Evolutionary conservation across 2,329 filamentous ascomycete genomes (phyloP).

Genomic region (Ophiocordyceps australis): DNA sequence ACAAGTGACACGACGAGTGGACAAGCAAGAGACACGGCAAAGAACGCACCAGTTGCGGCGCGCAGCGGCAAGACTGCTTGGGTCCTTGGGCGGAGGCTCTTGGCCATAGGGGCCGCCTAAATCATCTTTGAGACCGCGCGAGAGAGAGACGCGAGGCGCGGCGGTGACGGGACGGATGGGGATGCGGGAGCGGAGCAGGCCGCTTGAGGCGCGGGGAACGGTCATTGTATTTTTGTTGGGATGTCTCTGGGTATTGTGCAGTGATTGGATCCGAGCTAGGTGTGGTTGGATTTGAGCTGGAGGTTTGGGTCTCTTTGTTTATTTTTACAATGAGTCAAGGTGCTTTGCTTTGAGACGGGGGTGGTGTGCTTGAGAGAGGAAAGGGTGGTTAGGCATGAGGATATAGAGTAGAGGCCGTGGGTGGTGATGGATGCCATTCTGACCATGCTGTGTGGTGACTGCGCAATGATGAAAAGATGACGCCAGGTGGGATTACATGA

Average conservation of each 20-base stretch:
- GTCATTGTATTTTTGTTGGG: no score
- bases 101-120: constrained; percentile 17
- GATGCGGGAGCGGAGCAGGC: neutral
- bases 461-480: neutral
- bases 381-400: neutral
- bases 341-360: no score
- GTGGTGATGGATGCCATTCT: no score
- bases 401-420: no score
- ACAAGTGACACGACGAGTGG: no score
- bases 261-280: no score
- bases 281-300: no score
- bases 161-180: constrained; percentile 2
- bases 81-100: constrained; percentile 7
- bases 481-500: neutral
- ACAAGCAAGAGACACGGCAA: no score
- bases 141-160: constrained; percentile 1
- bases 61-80: constrained; percentile 11
- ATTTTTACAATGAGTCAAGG: no score
- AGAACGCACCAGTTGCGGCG: constrained; percentile 17
- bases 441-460: neutral
- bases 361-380: no score
- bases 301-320: no score
- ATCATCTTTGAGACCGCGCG: constrained; percentile 4
- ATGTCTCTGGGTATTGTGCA: no score
- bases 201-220: neutral